Conservation (phyloP, 2,329 filamentous ascomycete species). For the Colletotrichum ledebouriae region DNA sequence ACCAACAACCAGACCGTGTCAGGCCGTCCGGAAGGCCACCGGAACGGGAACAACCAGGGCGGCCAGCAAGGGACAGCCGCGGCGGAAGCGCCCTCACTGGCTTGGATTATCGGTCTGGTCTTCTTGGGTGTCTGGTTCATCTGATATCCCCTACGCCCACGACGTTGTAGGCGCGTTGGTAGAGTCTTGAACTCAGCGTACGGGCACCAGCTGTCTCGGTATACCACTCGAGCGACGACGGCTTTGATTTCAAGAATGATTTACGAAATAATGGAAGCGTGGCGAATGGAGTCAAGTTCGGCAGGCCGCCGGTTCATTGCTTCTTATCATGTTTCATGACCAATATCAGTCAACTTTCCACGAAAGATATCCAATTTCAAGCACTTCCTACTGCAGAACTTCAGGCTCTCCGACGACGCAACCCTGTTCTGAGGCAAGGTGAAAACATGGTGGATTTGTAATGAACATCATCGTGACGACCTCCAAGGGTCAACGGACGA, state of each 20-base stretch:
- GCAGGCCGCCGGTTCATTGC: not conserved
- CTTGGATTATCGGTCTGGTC: not conserved
- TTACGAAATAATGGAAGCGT: not conserved
- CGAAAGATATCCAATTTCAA: no score
- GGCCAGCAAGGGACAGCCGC: not conserved
- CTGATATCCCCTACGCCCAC: not conserved
- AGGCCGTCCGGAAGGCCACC: not conserved
- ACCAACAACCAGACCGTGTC: conserved; percentile 62
- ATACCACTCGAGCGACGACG: not conserved
- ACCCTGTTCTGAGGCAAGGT: not conserved
- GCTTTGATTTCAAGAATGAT: not conserved
- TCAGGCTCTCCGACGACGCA: no score
- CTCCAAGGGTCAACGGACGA: no score
- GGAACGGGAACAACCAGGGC: not conserved
- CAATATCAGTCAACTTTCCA: not conserved
- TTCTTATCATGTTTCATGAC: not conserved
- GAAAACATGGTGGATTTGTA: not conserved
- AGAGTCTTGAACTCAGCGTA: not conserved
- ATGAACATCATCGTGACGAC: not conserved
- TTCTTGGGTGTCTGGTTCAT: conserved; percentile 25
- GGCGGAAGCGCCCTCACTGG: conserved; percentile 18
- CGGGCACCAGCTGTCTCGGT: not conserved
- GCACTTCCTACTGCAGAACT: no score
- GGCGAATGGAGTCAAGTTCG: conserved; percentile 14
- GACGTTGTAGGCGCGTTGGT: not conserved